Conservation (phyloP, 1,284 basidiomycete species). For the Cutaneotrichosporon sp. region DNA sequence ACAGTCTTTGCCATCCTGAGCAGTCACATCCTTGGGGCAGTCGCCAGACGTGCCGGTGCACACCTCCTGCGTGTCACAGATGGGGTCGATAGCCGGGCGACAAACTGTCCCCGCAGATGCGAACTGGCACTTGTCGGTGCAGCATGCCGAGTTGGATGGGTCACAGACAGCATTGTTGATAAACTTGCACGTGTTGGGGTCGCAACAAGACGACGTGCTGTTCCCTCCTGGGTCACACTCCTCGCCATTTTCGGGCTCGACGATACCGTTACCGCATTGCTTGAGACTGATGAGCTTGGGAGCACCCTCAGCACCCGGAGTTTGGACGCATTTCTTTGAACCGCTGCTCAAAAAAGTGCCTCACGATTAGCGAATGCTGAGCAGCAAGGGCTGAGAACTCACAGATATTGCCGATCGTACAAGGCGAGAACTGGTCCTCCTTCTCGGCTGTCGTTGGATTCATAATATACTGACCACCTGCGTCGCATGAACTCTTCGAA, state of each 20-base stretch:
- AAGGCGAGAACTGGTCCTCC: slow-evolving; percentile 69
- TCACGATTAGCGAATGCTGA: no score
- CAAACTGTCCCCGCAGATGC: slow-evolving; percentile 62
- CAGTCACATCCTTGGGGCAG: slow-evolving; percentile 67
- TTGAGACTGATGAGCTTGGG: slow-evolving; percentile 46
- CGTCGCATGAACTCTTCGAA: slow-evolving; percentile 59
- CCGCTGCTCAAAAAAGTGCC: no score
- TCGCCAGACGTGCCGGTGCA: slow-evolving; percentile 69
- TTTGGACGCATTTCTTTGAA: slow-evolving; percentile 6
- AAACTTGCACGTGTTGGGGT: slow-evolving; percentile 61
- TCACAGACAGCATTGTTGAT: slow-evolving; percentile 68
- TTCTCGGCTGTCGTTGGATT: slow-evolving; percentile 64
- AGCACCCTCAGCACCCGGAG: no score
- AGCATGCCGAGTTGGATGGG: slow-evolving; percentile 71
- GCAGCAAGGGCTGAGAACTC: no score
- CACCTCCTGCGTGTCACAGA: slow-evolving; percentile 71
- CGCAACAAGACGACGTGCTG: slow-evolving; percentile 66
- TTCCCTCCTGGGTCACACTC: slow-evolving; percentile 80
- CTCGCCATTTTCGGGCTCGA: slow-evolving; percentile 62
- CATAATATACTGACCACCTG: slow-evolving; percentile 69
- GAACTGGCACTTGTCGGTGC: slow-evolving; percentile 65
- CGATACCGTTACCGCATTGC: slow-evolving; percentile 50
- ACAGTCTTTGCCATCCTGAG: slow-evolving; percentile 66
- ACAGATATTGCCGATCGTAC: slow-evolving; percentile 81
- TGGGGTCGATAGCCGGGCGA: slow-evolving; percentile 61